Conservation (phyloP, 768 basidiomycete species). For the Tricholoma furcatifolium region DNA sequence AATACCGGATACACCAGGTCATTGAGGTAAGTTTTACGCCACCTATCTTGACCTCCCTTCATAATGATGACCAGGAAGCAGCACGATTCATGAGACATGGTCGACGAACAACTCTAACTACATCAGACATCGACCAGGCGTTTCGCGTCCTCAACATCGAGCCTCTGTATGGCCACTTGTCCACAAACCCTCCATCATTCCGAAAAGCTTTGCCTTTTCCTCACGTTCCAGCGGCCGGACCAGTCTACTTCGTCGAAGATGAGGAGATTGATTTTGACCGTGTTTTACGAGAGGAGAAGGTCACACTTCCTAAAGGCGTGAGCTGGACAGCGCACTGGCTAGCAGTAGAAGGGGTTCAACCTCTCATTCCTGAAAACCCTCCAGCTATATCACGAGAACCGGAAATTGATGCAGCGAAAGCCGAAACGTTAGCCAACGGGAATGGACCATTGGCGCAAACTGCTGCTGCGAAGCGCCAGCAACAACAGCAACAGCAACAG, state of each 20-base stretch:
- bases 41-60: neutral
- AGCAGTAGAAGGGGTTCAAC: slow-evolving; percentile 94
- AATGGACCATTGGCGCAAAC: slow-evolving; percentile 13
- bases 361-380: slow-evolving; percentile 21
- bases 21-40: slow-evolving; percentile 62
- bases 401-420: slow-evolving; percentile 30
- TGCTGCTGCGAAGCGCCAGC: slow-evolving; percentile 34
- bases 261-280: slow-evolving; percentile 97
- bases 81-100: slow-evolving; percentile 96
- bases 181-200: slow-evolving; percentile 62
- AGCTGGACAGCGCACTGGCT: slow-evolving; percentile 97
- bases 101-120: slow-evolving; percentile 84
- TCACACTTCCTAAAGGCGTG: slow-evolving; percentile 75
- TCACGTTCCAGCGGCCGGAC: slow-evolving; percentile 50
- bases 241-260: slow-evolving; percentile 93
- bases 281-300: slow-evolving; percentile 83
- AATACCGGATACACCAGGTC: slow-evolving; percentile 94
- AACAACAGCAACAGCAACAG: slow-evolving; percentile 52
- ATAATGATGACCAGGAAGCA: slow-evolving; percentile 65
- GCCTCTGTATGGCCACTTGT: slow-evolving; percentile 85
- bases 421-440: slow-evolving; percentile 24
- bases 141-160: slow-evolving; percentile 94
- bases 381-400: slow-evolving; percentile 23
- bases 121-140: slow-evolving; percentile 91
- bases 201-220: slow-evolving; percentile 57